phyloP scores from a whole-genome alignment of 2,329 filamentous ascomycete genomes.

The Aspergillus ibericus region DNA sequence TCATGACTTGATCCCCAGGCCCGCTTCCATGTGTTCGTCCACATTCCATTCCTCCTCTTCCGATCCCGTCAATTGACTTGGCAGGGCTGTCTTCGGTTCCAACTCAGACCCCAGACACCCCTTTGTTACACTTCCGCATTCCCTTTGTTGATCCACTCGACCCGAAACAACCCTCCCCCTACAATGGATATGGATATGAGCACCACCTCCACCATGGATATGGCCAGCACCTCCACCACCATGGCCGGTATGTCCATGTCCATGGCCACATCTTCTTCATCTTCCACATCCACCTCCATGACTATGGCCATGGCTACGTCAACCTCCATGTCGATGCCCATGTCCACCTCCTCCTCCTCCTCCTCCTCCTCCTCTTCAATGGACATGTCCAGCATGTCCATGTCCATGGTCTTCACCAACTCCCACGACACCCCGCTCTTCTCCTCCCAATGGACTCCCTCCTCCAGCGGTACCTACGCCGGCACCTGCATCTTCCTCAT shows the following conservation, averaged over 20 bases:
- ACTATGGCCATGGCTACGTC: constrained; percentile 37
- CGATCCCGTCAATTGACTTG: not conserved
- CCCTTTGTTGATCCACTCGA: not conserved
- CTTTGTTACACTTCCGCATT: too few relatives aligned
- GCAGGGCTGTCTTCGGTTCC: not conserved
- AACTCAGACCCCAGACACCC: not conserved
- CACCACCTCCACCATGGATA: constrained; percentile 18
- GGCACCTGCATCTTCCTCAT: constrained; percentile 92
- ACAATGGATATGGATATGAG: constrained; percentile 20
- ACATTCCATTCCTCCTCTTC: not conserved
- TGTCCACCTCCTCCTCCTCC: constrained; percentile 8
- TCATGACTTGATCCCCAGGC: not conserved
- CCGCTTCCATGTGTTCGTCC: not conserved
- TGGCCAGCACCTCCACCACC: constrained; percentile 16
- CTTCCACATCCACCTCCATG: constrained; percentile 13
- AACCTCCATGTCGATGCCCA: not conserved
- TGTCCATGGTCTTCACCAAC: constrained; percentile 53
- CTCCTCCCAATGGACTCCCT: constrained; percentile 72
- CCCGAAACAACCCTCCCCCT: not conserved
- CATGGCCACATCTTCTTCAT: too few relatives aligned
- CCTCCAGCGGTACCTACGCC: constrained; percentile 69
- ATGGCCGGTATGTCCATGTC: not conserved
- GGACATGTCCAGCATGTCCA: constrained; percentile 29
- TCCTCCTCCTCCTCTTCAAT: constrained; percentile 14
- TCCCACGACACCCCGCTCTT: constrained; percentile 63